phyloP scores from a whole-genome alignment of 208 protist species.

The Leptomonas seymouri region DNA sequence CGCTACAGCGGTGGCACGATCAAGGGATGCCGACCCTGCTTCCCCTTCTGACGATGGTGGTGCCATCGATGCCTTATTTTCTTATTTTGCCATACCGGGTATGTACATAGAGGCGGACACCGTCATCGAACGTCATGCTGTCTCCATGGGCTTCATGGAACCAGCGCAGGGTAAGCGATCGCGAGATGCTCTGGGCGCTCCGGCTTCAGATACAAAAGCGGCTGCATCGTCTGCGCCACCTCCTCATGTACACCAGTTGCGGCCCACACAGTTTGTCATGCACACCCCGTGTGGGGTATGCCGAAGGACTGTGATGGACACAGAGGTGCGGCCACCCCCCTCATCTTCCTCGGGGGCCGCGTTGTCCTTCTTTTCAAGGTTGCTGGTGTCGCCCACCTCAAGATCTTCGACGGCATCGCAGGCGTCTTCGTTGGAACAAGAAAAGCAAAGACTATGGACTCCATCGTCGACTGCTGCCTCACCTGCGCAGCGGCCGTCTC shows the following conservation, averaged over 20 bases:
- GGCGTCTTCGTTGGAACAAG: neutral
- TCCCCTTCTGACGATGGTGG: neutral
- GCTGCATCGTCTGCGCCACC: neutral
- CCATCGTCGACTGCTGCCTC: neutral
- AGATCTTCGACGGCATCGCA: too few species aligned
- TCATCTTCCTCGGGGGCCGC: neutral
- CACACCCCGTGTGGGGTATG: conserved; percentile 27
- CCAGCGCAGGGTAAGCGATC: too few species aligned
- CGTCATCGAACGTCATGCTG: conserved; percentile 12
- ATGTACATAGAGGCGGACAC: conserved; percentile 18
- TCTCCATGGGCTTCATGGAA: neutral
- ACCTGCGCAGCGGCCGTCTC: conserved; percentile 22
- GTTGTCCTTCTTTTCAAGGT: conserved; percentile 11
- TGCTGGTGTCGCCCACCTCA: conserved; percentile 1
- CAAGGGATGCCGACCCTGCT: neutral
- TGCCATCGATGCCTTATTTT: conserved; percentile 2
- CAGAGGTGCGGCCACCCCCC: conserved; percentile 16
- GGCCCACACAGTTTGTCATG: conserved; percentile 23
- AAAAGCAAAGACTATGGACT: neutral
- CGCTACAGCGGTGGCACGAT: neutral
- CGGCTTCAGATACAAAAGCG: neutral
- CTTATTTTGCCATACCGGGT: conserved; percentile 14
- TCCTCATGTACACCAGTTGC: conserved; percentile 26
- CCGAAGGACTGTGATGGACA: conserved; percentile 4
- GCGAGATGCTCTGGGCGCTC: too few species aligned